Base-by-base conservation (phyloP, 768 basidiomycete genomes). In the Pleurotus pulmonarius region DNA sequence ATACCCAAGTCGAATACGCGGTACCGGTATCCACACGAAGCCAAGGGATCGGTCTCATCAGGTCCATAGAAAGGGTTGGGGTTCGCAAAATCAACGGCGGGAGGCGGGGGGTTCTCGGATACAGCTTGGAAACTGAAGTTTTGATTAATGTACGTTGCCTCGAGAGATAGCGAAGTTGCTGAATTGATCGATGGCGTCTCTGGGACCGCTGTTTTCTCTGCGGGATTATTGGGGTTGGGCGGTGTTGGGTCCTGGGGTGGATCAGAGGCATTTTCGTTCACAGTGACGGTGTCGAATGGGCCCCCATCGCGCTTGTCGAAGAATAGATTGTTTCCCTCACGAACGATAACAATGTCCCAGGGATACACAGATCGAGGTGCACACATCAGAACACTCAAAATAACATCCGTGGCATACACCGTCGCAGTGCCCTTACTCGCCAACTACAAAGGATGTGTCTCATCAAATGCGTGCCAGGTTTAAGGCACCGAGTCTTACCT, bases 71-170 rank as follows among this genome's bases (percentile, higher is more conserved):
- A 99, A 4, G 97, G 97, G 70, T 99, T 99, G 2, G 96, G 86
- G 63, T 93, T 82, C 12, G 83, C 78, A 64, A 98, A 83, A 58
- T 93, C 86, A 41, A 90, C 76, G 5, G 88, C 76, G 25, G 81
- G 75, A 0, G 85, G 83, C 5, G 82, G 81, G 2, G 78, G 64
- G 26, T 70, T 81, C 70, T 96, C 93, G 55, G 83, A 79, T 44
- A 95, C 96, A 44, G 92, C 88, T 72, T 99, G 97, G 82, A 96
- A 97, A 22, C 90, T 87, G 65, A 98, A 99, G 73, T 98, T 98
- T 68, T 96, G 93, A 76, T 98, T 98, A 78, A 99, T 93, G 73
- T 95, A 98, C 24, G 95, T 98, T 4, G 97, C 97, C 72, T 99
- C 97, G 34, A 98, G 81, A 0, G 96, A 95, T 24, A 99, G 79